A percentile compares a stretch with the other conserved stretches of the same genome.
phyloP scores from a whole-genome alignment of 345 rosid species.

The Carallia pectinifolia region DNA sequence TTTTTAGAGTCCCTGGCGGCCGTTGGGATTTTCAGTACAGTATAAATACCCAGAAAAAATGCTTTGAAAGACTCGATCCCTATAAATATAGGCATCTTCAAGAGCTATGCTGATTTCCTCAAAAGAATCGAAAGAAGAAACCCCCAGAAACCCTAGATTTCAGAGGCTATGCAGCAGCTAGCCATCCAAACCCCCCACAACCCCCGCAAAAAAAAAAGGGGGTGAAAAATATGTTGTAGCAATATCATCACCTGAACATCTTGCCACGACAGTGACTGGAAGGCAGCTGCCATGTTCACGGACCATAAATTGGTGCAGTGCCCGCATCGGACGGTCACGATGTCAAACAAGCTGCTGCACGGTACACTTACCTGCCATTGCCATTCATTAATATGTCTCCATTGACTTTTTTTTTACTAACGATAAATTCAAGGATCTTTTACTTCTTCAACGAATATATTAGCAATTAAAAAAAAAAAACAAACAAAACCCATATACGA shows the following conservation, averaged over 20 bases:
- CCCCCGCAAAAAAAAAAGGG: slow-evolving; percentile 16
- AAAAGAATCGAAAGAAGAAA: slow-evolving; percentile 13
- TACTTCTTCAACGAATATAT: background rate
- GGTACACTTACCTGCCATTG: slow-evolving; percentile 87
- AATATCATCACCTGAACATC: slow-evolving; percentile 53
- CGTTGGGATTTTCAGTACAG: slow-evolving; percentile 11
- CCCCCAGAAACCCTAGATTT: slow-evolving; percentile 39
- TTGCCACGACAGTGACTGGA: slow-evolving; percentile 81
- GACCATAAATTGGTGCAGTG: slow-evolving; percentile 98
- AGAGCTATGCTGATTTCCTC: slow-evolving; percentile 21
- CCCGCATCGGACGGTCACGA: slow-evolving; percentile 97
- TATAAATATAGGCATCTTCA: slow-evolving; percentile 8
- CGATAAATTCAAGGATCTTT: background rate
- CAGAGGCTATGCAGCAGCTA: slow-evolving; percentile 14
- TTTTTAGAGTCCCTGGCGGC: slow-evolving; percentile 32
- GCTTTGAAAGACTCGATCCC: slow-evolving; percentile 41
- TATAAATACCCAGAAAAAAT: slow-evolving; percentile 3
- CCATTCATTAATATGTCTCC: background rate
- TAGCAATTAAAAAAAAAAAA: background rate
- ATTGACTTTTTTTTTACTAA: too few species aligned
- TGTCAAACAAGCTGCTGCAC: slow-evolving; percentile 77
- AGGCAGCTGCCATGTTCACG: slow-evolving; percentile 93
- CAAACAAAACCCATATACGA: too few species aligned
- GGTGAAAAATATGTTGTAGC: background rate
- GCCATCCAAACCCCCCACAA: background rate